Base-by-base conservation (phyloP, 2,329 filamentous ascomycete genomes). In the Cytospora piceae region DNA sequence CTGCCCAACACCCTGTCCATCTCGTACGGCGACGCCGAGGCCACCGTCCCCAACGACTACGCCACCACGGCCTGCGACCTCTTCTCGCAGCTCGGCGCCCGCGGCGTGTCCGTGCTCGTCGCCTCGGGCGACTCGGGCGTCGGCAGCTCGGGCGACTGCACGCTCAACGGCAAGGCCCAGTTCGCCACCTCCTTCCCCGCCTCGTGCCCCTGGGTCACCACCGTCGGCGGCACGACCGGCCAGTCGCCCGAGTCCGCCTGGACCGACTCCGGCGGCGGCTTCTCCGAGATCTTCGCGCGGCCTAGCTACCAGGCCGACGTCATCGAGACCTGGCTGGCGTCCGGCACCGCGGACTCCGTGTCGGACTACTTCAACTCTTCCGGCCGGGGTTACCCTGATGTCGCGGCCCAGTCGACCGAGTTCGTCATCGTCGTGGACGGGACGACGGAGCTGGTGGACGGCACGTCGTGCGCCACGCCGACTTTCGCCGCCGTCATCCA, bases 1-100 rank as follows among this genome's bases (percentile, higher is more conserved):
- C 78, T 92, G 0, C 89, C 90, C 0, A 82, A 85, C 4, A 85
- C 90, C 22, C 80, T 92, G 52, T 84, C 83, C 51, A 89, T 87
- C n/a, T 91, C 88, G 0, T 92, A 92, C 72, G 88, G 87, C 31
- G 88, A 90, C 70, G 82, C 88, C 56, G 90, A 92, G 65, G 65
- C 68, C 55, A 71, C 70, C 5, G 79, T 91, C 0, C 87, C 88
- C 0, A 76, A 77, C 37, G 76, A 80, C 3, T 91, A 91, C 72
- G 83, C 86, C 12, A 79, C 71, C 24, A 74, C 76, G 9, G 74
- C 79, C 22, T 82, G 84, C 71, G 80, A 84, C 64, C 83, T 87
- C 37, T 91, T 90, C 75, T 81, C 81, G 46, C 85, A 89, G 68
- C 82, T 92, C 6, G 87, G 87, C 29, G 82, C 85, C 0, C 84